Base-by-base conservation (phyloP, 208 protist species). In the Wallacemonas rigidus region DNA sequence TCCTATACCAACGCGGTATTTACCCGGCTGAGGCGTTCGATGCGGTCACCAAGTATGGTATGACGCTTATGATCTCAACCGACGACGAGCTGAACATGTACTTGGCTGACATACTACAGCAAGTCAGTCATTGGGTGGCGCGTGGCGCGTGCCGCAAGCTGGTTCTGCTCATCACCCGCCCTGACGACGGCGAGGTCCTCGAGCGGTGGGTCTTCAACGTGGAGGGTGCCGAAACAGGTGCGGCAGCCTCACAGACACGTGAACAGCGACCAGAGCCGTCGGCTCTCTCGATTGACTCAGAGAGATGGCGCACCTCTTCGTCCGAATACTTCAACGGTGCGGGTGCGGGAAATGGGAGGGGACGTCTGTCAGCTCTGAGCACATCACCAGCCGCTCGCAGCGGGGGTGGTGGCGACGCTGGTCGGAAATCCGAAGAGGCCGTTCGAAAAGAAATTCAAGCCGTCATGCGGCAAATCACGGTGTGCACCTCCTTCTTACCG, bases 141-240 rank as follows among this genome's bases (percentile, higher is more conserved):
- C 61, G 72, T 12, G 83, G 94, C 17, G 79, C 82, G 45, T 92
- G 99, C 53, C 97, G 99, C 75, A 93, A 97, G 73, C 71, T 99
- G 4, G 98, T 99, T 6, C 57, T 99, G 15, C 94, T 98, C 14
- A 80, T 99, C 8, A 83, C 82, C 11, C 83, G 86, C 67, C 67
- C 85, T 0, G 75, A 70, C 11, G 92, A 75, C 17, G 84, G 84
- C 26, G 78, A 83, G 7, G 87, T 91, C 9, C 73, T 98, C 1
- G 98, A 99, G 81, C 81, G 98, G 17, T 99, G 98, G 98, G 92
- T 92, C 40, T 99, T 99, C 69, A 87, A 99, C 76, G 73, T 94
- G 12, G 76, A 82, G 17, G 60, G 75, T 0, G 75, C 77, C 50
- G 41, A 65, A 8, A 4, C 1, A 11, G 35, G 6, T 7, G 43